Conservation (phyloP, 306 rosid genomes). For the Acmispon strigosus region DNA sequence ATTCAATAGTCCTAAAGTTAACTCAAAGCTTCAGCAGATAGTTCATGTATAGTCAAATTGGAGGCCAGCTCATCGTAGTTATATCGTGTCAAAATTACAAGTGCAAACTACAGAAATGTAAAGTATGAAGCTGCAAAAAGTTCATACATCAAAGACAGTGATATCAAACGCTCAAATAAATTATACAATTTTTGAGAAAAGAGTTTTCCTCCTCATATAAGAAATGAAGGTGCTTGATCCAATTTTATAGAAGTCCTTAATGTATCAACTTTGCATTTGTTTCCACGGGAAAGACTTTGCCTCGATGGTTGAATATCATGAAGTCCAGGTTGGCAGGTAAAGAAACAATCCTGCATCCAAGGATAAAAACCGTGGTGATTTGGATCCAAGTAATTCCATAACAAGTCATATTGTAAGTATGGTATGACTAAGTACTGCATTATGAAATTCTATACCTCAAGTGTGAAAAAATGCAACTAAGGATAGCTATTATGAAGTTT, state of each 20-base stretch:
- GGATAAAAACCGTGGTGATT: constrained; percentile 13
- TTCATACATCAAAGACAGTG: constrained; percentile 5
- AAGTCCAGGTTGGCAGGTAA: constrained; percentile 74
- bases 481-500: neutral
- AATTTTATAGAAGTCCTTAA: constrained; percentile 17
- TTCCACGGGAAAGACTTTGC: constrained; percentile 46
- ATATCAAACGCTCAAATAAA: neutral
- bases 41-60: neutral
- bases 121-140: constrained; percentile 4
- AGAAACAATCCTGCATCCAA: constrained; percentile 64
- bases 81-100: constrained; percentile 8
- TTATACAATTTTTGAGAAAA: neutral
- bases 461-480: neutral
- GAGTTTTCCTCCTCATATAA: neutral
- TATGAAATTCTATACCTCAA: neutral
- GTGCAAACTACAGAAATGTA: neutral
- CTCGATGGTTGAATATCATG: constrained; percentile 87
- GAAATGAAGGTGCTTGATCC: constrained; percentile 2
- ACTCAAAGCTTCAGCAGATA: neutral
- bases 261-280: constrained; percentile 48
- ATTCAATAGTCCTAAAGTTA: neutral
- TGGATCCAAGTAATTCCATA: neutral
- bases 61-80: constrained; percentile 5
- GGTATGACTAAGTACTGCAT: neutral
- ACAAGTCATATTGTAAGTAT: neutral